Base-by-base conservation (phyloP, 202 grass and related monocot genomes). In the Setaria viridis region DNA sequence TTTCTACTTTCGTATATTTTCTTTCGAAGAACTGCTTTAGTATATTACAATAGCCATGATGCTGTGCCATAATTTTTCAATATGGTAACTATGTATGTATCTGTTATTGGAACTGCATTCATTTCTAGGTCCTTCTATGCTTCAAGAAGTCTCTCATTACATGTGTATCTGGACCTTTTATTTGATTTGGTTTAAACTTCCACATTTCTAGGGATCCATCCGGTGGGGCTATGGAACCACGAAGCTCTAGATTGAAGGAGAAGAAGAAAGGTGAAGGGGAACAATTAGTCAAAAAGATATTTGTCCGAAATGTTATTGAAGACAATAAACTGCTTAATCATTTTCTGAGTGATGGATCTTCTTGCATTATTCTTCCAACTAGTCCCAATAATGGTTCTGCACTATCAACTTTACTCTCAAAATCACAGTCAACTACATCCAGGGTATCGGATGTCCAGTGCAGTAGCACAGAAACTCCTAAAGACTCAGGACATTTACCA, bases 181-280 rank as follows among this genome's bases (percentile, higher is more conserved):
- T 79, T 85, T 65, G 46, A 69, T 72, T 70, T 79, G 35, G 55
- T 84, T 42, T 80, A 6, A 69, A 90, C 46, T 62, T 66, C 29
- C 84, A 45, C 55, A 64, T 67, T 89, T 90, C 20, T 71, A 99
- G 97, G 87, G 90, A 90, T 56, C 82, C 90, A 19, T 88, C 91
- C 16, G 77, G 78, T 72, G 90, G 88, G 20, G 71, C 58, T 78
- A 77, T 80, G 84, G 88, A 91, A 86, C 90, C 96, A 84, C 89
- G 90, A 51, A 99, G 97, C 74, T 94, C 85, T 90, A 91, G 94
- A 88, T 72, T 99, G 76, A 99, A 96, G 82, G 94, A 99, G 82
- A 99, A 93, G 81, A 87, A 94, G 84, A 99, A 99, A 91, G 46
- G 82, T 9, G 90, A 99, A 90, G 92, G 94, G 62, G 94, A 91